Evolutionary conservation across 2,329 filamentous ascomycete species (phyloP), one percentile per base, ranked within the genome.

Genomic region (Trichophyton mentagrophytes): DNA sequence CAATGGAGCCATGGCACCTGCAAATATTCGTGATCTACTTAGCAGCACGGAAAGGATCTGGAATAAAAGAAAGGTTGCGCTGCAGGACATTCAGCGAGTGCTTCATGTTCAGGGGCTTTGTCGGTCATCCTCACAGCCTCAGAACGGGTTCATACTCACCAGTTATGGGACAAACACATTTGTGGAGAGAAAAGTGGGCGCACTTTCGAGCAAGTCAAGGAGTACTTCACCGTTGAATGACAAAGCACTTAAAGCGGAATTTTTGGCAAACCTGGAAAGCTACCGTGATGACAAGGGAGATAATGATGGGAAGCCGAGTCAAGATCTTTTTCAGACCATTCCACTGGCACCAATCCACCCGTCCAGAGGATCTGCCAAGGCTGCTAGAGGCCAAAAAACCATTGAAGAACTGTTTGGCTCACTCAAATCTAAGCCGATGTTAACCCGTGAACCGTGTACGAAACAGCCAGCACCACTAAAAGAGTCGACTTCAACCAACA

Each of bases 51-150:
- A 86, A 11, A 80, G 83, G 64, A 77, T 85, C 42, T 91, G 87
- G 87, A 85, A 86, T 62, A 89, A 87, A 74, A 80, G 86, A 36
- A 79, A 79, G 61, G 85, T 90, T 15, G 81, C 78, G 0, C 73
- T 81, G 0, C 81, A 84, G 46, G 87, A 91, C 67, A 76, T 90
- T 56, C 83, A 83, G 63, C 79, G 82, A 63, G 82, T 85, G 64
- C 72, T 91, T 22, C 86, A 85, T 57, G 74, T 90, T n/a, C 78
- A 85, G 67, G 59, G 42, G 22, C 55, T 38, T 42, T 36, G 36
- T 17, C 46, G 17, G 36, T 59, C 20, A 59, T 63, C 36, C 2
- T 27, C 8, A 25, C 11, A 55, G 33, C 27, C 27, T 25, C 36
- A n/a, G 13, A 4, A n/a, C 9, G 27, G 27, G 25, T 77, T 75